phyloP scores from a whole-genome alignment of 495 filamentous ascomycete genomes.

The Xylaria castorea region DNA sequence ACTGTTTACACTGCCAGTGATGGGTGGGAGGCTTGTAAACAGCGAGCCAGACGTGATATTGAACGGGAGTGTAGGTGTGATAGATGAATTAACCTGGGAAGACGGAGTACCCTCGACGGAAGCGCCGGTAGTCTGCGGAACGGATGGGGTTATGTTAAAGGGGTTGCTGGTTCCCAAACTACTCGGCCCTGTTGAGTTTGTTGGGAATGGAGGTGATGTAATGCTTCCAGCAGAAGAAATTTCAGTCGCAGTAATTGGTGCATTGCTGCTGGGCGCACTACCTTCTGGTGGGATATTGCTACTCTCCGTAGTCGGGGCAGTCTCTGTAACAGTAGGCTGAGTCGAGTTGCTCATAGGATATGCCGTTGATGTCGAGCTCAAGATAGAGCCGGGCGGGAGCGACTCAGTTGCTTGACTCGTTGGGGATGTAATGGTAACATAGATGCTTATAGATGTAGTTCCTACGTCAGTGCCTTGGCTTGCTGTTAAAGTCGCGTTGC shows the following conservation, averaged over 20 bases:
- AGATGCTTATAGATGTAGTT: conserved; percentile 9
- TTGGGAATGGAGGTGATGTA: conserved; percentile 21
- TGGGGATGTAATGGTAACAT: neutral
- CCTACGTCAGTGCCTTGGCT: conserved; percentile 24
- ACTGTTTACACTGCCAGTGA: neutral
- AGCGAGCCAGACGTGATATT: neutral
- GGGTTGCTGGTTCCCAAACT: neutral
- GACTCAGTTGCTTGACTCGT: neutral
- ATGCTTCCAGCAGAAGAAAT: conserved; percentile 18
- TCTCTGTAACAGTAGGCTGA: neutral
- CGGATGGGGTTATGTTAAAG: neutral
- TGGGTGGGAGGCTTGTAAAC: neutral
- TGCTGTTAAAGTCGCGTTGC: conserved; percentile 32
- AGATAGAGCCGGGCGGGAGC: neutral
- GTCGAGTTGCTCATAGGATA: neutral
- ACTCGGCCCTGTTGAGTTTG: conserved; percentile 14
- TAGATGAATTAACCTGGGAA: neutral
- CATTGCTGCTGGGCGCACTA: neutral
- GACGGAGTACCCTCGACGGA: neutral
- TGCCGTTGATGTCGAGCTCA: neutral
- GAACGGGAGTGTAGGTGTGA: neutral
- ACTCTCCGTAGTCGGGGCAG: neutral
- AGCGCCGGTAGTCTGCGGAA: neutral
- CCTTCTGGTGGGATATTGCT: neutral
- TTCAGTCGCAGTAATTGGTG: conserved; percentile 17